Conservation (phyloP, 2,329 filamentous ascomycete genomes). For the Diaporthe citriasiana region DNA sequence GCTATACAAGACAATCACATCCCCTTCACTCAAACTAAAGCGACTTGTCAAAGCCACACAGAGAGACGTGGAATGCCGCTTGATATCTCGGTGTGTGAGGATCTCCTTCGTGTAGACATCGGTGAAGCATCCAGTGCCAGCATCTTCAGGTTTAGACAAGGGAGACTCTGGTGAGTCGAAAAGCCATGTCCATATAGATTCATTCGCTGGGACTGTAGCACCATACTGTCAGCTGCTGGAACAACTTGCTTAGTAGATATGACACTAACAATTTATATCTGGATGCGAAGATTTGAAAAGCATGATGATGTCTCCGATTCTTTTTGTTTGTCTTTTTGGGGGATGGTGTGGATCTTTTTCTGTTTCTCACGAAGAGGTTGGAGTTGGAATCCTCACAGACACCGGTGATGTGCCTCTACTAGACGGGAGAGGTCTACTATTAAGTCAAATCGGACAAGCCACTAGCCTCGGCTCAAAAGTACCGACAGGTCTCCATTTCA, state of each 20-base stretch:
- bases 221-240: background rate
- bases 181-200: slow-evolving; percentile 35
- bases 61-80: slow-evolving; percentile 12
- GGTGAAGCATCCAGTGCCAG: slow-evolving; percentile 26
- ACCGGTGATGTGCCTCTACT: background rate
- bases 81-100: slow-evolving; percentile 22
- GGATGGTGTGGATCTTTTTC: background rate
- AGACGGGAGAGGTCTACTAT: background rate
- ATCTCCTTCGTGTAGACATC: slow-evolving; percentile 35
- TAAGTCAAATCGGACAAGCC: background rate
- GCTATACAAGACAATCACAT: slow-evolving; percentile 35
- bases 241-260: background rate
- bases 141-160: background rate
- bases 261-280: slow-evolving; percentile 18
- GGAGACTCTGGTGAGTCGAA: slow-evolving; percentile 31
- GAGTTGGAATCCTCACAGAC: background rate
- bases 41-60: slow-evolving; percentile 36
- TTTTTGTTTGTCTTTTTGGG: background rate
- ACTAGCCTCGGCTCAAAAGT: background rate
- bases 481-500: slow-evolving; percentile 10
- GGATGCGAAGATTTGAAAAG: slow-evolving; percentile 34
- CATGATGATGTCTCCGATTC: background rate
- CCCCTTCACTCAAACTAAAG: slow-evolving; percentile 19
- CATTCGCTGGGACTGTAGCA: slow-evolving; percentile 31
- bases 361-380: background rate